Conservation (phyloP, 2,329 filamentous ascomycete species). For the Fusarium stilboides region DNA sequence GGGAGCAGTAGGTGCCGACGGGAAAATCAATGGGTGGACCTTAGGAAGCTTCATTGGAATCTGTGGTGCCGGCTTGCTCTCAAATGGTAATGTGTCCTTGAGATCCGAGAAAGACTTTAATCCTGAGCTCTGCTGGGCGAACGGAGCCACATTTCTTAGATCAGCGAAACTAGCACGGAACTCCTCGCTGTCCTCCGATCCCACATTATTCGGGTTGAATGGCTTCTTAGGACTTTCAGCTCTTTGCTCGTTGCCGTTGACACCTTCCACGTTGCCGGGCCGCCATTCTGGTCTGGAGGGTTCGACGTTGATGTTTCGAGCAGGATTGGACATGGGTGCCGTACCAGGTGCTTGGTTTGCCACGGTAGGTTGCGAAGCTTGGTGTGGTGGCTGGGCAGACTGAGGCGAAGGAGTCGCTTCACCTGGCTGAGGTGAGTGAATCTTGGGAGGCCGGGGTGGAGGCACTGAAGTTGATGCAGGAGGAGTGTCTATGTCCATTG, state of each 20-base stretch:
- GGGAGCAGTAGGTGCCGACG: constrained; percentile 65
- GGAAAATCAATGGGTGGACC: constrained; percentile 60
- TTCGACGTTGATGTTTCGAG: constrained; percentile 71
- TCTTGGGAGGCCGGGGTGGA: constrained; percentile 39
- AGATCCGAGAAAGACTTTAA: constrained; percentile 70
- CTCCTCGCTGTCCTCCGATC: constrained; percentile 71
- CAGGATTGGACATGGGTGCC: constrained; percentile 42
- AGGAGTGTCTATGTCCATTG: constrained; percentile 77
- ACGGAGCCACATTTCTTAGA: constrained; percentile 70
- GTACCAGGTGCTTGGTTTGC: not conserved
- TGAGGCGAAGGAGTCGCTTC: constrained; percentile 31
- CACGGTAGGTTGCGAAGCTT: constrained; percentile 6
- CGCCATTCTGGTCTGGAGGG: constrained; percentile 73
- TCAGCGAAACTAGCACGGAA: constrained; percentile 69
- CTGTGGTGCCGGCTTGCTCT: constrained; percentile 64
- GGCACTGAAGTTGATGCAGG: constrained; percentile 43
- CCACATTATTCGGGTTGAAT: constrained; percentile 57
- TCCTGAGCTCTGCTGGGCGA: constrained; percentile 63
- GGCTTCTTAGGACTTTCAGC: constrained; percentile 41
- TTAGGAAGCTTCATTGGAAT: constrained; percentile 57
- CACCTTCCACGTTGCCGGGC: constrained; percentile 61
- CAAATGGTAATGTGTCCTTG: constrained; percentile 70
- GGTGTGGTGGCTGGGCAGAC: constrained; percentile 14
- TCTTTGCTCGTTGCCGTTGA: constrained; percentile 44
- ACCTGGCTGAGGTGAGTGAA: constrained; percentile 29